Conservation (phyloP, 805 yeast species). For the Schizosaccharomyces octosporus region DNA sequence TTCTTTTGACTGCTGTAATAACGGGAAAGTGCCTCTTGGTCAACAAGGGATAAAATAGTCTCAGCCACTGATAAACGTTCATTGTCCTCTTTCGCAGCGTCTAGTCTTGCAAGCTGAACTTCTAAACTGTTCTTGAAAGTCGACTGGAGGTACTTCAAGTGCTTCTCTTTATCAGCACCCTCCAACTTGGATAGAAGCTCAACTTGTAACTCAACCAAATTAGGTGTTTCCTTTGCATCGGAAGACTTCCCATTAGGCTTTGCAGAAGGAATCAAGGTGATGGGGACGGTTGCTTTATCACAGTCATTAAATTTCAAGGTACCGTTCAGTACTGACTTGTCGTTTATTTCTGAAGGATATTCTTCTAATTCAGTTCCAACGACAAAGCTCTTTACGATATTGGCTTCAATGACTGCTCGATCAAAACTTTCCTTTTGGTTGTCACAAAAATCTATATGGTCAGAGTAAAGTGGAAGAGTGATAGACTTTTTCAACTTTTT, state of each 20-base stretch:
- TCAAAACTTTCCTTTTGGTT: not conserved
- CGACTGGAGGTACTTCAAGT: not conserved
- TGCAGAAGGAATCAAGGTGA: not conserved
- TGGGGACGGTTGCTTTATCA: not conserved
- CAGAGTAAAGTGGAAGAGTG: not conserved
- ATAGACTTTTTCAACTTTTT: not conserved
- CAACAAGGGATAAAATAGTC: not conserved
- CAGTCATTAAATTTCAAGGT: not conserved
- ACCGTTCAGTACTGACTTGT: not conserved
- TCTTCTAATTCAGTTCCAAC: not conserved
- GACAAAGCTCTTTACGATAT: not conserved
- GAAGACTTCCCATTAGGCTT: not conserved
- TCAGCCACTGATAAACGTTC: not conserved
- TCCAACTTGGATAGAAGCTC: not conserved
- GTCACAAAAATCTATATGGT: constrained; percentile 1
- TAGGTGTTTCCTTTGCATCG: not conserved
- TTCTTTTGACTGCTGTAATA: not conserved
- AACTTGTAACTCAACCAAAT: not conserved
- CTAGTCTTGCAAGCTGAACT: not conserved
- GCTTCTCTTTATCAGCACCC: not conserved
- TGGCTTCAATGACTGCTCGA: not conserved
- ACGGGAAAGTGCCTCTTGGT: not conserved
- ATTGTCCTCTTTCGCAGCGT: not conserved
- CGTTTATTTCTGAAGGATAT: not conserved
- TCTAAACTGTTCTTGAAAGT: not conserved